Percentiles rank a stretch among this genome's conserved stretches.
phyloP scores from a whole-genome alignment of 805 yeast species.

The Ogataea ganodermae region DNA sequence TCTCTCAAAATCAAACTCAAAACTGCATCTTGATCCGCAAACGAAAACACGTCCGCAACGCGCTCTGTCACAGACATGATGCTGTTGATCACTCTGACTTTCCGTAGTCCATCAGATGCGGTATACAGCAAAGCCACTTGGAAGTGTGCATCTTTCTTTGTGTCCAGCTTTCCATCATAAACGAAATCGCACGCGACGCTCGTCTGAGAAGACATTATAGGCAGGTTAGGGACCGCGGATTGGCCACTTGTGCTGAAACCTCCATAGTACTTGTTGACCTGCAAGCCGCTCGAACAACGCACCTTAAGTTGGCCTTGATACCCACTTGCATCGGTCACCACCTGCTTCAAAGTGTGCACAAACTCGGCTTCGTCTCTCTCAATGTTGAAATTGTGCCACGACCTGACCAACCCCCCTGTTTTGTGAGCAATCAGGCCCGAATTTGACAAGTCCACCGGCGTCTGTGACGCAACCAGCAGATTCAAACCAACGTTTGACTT shows the following conservation, averaged over 20 bases:
- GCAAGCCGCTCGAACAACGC: slow-evolving; percentile 86
- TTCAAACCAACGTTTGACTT: slow-evolving; percentile 71
- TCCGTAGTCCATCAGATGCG: slow-evolving; percentile 69
- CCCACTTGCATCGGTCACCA: slow-evolving; percentile 57
- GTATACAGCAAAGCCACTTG: slow-evolving; percentile 91
- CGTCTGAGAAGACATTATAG: slow-evolving; percentile 62
- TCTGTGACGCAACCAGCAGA: slow-evolving; percentile 65
- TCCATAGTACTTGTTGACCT: slow-evolving; percentile 75
- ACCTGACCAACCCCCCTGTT: slow-evolving; percentile 70
- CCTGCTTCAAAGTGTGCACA: slow-evolving; percentile 57
- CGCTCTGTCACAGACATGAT: slow-evolving; percentile 81
- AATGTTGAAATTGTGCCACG: slow-evolving; percentile 66
- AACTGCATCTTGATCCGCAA: slow-evolving; percentile 74
- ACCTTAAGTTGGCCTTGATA: slow-evolving; percentile 82
- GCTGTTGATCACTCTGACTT: slow-evolving; percentile 83
- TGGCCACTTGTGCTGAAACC: slow-evolving; percentile 44
- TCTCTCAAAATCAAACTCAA: slow-evolving; percentile 56
- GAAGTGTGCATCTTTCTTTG: slow-evolving; percentile 79
- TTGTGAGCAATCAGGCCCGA: slow-evolving; percentile 61
- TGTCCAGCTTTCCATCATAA: slow-evolving; percentile 73
- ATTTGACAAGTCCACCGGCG: slow-evolving; percentile 69
- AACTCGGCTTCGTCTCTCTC: slow-evolving; percentile 69
- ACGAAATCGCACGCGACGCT: slow-evolving; percentile 69
- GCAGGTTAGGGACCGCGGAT: slow-evolving; percentile 66
- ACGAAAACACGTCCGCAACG: slow-evolving; percentile 70